Evolutionary conservation across 2,329 filamentous ascomycete species (phyloP).

Genomic region (Pyrenochaeta sp.): DNA sequence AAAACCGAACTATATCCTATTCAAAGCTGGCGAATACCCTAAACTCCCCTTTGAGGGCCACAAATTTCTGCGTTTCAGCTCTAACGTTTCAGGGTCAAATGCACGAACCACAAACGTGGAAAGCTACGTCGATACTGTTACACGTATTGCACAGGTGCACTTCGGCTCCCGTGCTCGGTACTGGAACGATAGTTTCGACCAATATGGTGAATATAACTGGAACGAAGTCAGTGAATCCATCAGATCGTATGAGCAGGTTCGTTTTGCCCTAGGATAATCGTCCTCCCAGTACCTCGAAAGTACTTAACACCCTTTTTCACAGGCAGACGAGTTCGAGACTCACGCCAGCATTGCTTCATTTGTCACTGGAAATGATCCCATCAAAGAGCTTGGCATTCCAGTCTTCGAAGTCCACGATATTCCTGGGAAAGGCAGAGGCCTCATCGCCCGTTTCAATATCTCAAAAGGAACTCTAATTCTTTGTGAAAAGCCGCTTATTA

Average conservation of each 20-base stretch:
- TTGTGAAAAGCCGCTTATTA: conserved; percentile 19
- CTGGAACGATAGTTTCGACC: conserved; percentile 24
- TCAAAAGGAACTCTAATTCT: conserved; percentile 17
- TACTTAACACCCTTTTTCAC: too few relatives aligned
- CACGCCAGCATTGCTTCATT: too few relatives aligned
- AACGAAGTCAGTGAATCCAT: conserved; percentile 27
- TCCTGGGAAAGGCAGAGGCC: neutral
- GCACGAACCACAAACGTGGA: conserved; percentile 17
- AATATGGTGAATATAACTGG: conserved; percentile 25
- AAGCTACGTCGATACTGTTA: conserved; percentile 29
- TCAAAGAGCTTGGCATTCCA: neutral
- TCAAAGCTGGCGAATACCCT: conserved; percentile 36
- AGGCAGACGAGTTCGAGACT: too few relatives aligned
- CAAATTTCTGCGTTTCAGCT: conserved; percentile 41
- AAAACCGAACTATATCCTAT: conserved; percentile 36
- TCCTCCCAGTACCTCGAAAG: too few relatives aligned
- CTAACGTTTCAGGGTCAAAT: conserved; percentile 14
- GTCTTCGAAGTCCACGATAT: neutral
- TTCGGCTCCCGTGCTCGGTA: conserved; percentile 31
- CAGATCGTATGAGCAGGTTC: conserved; percentile 36
- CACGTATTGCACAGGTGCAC: conserved; percentile 11
- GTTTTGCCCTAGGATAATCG: neutral
- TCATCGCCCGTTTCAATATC: conserved; percentile 6
- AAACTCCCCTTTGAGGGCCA: conserved; percentile 38
- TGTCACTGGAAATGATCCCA: too few relatives aligned